A percentile compares a stretch with the other conserved stretches of the same genome.
Evolutionary conservation across 78 protist species (phyloP).

Genomic region (Bodo saltans): DNA sequence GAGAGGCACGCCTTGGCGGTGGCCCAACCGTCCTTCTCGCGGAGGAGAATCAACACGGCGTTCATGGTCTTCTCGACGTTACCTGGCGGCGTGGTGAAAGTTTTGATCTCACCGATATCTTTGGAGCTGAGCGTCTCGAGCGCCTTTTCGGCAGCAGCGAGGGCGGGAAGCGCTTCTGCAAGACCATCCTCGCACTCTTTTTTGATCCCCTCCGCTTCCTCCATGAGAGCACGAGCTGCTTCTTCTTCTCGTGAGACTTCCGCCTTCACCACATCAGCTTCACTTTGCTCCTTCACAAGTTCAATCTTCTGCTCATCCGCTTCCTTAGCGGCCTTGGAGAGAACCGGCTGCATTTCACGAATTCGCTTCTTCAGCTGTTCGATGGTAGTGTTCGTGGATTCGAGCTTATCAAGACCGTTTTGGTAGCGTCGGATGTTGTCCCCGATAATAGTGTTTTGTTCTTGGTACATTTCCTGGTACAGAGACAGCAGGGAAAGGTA

Average conservation of each 20-base stretch:
- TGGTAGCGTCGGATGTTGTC: constrained; percentile 2
- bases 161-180: constrained; percentile 56
- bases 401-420: constrained; percentile 52
- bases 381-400: constrained; percentile 25
- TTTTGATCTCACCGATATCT: constrained; percentile 51
- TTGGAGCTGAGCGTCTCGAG: constrained; percentile 49
- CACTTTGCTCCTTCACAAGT: constrained; percentile 10
- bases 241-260: constrained; percentile 12
- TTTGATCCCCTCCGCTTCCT: constrained; percentile 31
- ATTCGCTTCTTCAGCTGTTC: constrained; percentile 39
- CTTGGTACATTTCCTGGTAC: constrained; percentile 40
- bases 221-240: constrained; percentile 31
- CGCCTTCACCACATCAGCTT: constrained; percentile 5
- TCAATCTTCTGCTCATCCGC: constrained; percentile 5
- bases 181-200: constrained; percentile 56
- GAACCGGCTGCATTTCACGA: constrained; percentile 40
- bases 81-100: constrained; percentile 53
- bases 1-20: constrained; percentile 37
- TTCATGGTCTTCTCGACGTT: constrained; percentile 65
- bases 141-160: constrained; percentile 53
- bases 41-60: constrained; percentile 61
- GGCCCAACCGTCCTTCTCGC: constrained; percentile 52
- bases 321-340: constrained; percentile 8
- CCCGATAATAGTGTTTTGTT: constrained; percentile 11
- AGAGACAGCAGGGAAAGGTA: constrained; percentile 61